These are phyloP conservation scores for Aspergillus saccharolyticus DNA, from an alignment of 495 filamentous ascomycete species.

Conservation along the genomic window DNA sequence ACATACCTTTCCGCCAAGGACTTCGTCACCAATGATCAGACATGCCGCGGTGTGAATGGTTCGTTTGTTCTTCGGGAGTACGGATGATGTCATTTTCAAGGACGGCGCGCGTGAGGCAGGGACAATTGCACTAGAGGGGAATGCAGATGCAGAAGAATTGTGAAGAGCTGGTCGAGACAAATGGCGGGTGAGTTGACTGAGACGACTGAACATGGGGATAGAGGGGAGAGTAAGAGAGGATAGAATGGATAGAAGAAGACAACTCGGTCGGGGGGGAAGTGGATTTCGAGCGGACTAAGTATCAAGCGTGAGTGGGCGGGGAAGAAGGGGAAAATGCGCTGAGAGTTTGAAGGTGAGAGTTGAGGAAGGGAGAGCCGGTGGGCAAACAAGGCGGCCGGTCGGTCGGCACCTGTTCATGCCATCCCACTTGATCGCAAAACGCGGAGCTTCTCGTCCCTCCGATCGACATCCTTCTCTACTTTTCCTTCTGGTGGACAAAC, in stretches of 20 bases:
- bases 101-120: slow-evolving; percentile 19
- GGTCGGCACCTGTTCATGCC: background rate
- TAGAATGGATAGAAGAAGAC: no score
- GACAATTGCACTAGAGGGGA: slow-evolving; percentile 42
- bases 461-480: background rate
- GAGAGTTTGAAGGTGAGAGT: background rate
- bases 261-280: no score
- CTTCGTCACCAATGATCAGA: slow-evolving; percentile 94
- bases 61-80: slow-evolving; percentile 44
- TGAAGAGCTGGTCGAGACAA: slow-evolving; percentile 55
- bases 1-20: slow-evolving; percentile 90
- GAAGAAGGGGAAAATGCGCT: background rate
- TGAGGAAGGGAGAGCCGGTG: background rate
- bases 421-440: background rate
- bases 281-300: background rate
- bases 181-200: slow-evolving; percentile 70
- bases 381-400: background rate
- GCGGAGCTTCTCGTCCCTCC: background rate
- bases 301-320: slow-evolving; percentile 2
- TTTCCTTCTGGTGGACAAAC: background rate
- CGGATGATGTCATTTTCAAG: slow-evolving; percentile 53
- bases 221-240: background rate
- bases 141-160: slow-evolving; percentile 40
- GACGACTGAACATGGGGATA: slow-evolving; percentile 65
- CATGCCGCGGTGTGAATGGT: slow-evolving; percentile 87